phyloP scores from a whole-genome alignment of 495 filamentous ascomycete species.

The Aspergillus haitiensis region DNA sequence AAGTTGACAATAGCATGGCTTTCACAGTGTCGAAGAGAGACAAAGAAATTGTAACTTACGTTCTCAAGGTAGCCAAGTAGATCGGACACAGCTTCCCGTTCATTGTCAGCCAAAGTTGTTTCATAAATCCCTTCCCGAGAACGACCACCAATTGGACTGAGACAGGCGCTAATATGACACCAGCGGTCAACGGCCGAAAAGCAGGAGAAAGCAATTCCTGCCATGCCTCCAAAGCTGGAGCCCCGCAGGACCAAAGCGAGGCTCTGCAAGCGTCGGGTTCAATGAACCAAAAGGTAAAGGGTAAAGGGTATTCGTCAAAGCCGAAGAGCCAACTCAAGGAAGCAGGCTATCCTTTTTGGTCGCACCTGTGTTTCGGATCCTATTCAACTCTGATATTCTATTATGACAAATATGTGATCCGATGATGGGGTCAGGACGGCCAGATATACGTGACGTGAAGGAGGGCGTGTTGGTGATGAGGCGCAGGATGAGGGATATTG shows the following conservation, averaged over 20 bases:
- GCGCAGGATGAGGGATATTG: conserved; percentile 23
- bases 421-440: conserved; percentile 8
- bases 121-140: conserved; percentile 94
- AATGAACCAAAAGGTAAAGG: conserved; percentile 19
- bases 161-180: conserved; percentile 50
- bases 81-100: conserved; percentile 96
- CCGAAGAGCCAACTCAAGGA: conserved; percentile 4
- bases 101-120: conserved; percentile 90
- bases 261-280: conserved; percentile 28
- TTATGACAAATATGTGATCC: conserved; percentile 1
- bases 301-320: conserved; percentile 10
- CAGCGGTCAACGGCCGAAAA: conserved; percentile 48
- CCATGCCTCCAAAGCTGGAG: conserved; percentile 38
- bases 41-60: conserved; percentile 50
- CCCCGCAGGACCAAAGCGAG: conserved; percentile 34
- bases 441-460: conserved; percentile 12
- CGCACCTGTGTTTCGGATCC: background rate
- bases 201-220: conserved; percentile 47
- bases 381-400: background rate
- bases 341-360: conserved; percentile 5
- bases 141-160: conserved; percentile 61
- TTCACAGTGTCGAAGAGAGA: background rate
- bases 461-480: conserved; percentile 20
- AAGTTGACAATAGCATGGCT: background rate
- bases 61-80: conserved; percentile 94